Evolutionary conservation across 2,329 filamentous ascomycete genomes (phyloP).

Genomic region (Hypoxylon sp.): DNA sequence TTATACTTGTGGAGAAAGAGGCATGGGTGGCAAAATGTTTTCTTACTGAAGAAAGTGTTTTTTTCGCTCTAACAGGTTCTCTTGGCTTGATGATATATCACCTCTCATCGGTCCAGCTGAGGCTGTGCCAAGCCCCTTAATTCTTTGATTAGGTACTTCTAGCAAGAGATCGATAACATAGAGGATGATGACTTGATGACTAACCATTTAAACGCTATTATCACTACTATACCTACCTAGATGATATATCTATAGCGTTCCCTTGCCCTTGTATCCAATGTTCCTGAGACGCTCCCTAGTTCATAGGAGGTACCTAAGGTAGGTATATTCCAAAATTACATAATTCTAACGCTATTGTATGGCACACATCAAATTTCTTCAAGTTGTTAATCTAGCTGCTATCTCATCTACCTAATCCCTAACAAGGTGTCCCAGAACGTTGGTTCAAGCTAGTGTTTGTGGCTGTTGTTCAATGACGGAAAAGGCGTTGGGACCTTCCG

Average conservation of each 20-base stretch:
- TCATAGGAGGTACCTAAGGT: neutral
- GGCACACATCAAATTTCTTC: neutral
- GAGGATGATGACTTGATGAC: neutral
- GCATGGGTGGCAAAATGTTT: neutral
- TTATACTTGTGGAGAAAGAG: conserved; percentile 11
- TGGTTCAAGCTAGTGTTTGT: neutral
- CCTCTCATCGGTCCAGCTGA: neutral
- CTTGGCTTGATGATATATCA: neutral
- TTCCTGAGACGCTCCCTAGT: neutral
- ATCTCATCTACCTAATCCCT: neutral
- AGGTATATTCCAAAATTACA: too few species aligned
- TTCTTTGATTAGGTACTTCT: neutral
- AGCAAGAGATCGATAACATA: neutral
- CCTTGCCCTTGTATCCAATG: too few species aligned
- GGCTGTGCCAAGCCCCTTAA: neutral
- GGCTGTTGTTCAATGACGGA: neutral
- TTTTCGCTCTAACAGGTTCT: neutral
- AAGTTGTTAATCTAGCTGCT: neutral
- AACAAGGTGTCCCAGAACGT: neutral
- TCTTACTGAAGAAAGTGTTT: neutral
- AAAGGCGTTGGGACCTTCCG: neutral
- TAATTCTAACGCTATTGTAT: too few species aligned
- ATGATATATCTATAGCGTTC: too few species aligned
- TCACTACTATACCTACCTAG: too few species aligned
- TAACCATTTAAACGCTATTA: too few species aligned